Conservation (phyloP, 2,329 filamentous ascomycete species). For the Thielaviopsis euricoi region DNA sequence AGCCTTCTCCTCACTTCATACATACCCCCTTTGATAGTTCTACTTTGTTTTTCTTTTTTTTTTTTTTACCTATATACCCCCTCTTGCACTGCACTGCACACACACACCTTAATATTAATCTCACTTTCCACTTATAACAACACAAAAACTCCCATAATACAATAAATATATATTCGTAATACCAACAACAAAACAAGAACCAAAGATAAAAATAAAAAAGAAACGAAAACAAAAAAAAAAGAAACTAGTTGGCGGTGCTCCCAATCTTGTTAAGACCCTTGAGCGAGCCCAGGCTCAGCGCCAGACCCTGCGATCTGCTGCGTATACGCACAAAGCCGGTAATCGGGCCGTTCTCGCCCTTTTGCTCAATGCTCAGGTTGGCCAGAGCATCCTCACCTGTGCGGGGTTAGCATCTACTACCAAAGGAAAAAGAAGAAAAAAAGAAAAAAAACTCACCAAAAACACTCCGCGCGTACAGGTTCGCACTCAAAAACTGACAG, state of each 20-base stretch:
- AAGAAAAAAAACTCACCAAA: conserved; percentile 58
- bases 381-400: conserved; percentile 93
- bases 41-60: not conserved
- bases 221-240: conserved; percentile 6
- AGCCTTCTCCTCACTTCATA: too few species aligned
- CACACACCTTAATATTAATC: too few species aligned
- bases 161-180: too few species aligned
- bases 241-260: conserved; percentile 18
- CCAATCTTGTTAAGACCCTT: conserved; percentile 84
- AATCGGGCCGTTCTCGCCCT: conserved; percentile 85
- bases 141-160: too few species aligned
- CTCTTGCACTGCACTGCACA: too few species aligned
- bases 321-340: conserved; percentile 96
- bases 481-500: conserved; percentile 94
- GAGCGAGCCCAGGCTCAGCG: conserved; percentile 79
- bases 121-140: too few species aligned
- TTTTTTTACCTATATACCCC: not conserved
- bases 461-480: conserved; percentile 88
- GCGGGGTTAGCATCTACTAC: not conserved
- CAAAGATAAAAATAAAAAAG: conserved; percentile 7
- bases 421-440: not conserved
- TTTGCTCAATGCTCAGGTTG: conserved; percentile 95
- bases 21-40: too few species aligned
- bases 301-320: conserved; percentile 88
- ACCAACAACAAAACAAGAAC: too few species aligned